These are phyloP conservation scores for Suhomyces panamericanus DNA, from an alignment of 1,139 yeast species.

Conservation along the genomic window DNA sequence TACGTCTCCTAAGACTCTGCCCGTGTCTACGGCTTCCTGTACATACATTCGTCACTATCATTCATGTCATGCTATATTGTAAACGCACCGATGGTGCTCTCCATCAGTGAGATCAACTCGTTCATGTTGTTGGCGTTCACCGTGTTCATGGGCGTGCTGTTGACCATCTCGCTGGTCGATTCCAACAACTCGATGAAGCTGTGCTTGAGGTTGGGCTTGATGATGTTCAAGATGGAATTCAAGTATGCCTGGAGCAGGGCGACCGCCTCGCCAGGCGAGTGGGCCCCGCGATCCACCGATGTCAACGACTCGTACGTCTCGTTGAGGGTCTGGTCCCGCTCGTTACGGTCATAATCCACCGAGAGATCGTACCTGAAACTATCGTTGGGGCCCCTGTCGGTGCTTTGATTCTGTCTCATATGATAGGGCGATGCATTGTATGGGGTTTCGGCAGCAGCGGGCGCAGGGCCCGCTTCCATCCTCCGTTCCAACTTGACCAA, in stretches of 20 bases:
- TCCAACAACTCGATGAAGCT: conserved; percentile 19
- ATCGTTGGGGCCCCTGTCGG: neutral
- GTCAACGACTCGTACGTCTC: conserved; percentile 19
- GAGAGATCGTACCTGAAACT: conserved; percentile 6
- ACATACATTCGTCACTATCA: conserved; percentile 2
- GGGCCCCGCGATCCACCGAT: conserved; percentile 11
- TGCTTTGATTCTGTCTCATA: neutral
- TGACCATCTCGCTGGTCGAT: conserved; percentile 19
- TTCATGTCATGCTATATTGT: conserved; percentile 11
- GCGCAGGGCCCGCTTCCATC: conserved; percentile 1
- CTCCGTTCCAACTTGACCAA: conserved; percentile 9
- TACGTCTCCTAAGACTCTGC: neutral
- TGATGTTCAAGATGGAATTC: conserved; percentile 15
- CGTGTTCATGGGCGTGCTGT: conserved; percentile 19
- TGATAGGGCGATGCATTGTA: conserved; percentile 3
- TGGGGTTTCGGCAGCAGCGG: neutral
- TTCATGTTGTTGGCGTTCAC: conserved; percentile 19
- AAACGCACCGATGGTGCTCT: conserved; percentile 27
- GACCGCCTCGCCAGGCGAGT: conserved; percentile 15
- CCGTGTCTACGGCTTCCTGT: conserved; percentile 2
- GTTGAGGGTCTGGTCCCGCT: conserved; percentile 16
- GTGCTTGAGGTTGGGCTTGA: conserved; percentile 13
- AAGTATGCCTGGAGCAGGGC: conserved; percentile 14
- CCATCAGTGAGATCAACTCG: conserved; percentile 26
- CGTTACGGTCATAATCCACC: conserved; percentile 11